phyloP scores from a whole-genome alignment of 768 basidiomycete species.

The Lactifluus volemus region DNA sequence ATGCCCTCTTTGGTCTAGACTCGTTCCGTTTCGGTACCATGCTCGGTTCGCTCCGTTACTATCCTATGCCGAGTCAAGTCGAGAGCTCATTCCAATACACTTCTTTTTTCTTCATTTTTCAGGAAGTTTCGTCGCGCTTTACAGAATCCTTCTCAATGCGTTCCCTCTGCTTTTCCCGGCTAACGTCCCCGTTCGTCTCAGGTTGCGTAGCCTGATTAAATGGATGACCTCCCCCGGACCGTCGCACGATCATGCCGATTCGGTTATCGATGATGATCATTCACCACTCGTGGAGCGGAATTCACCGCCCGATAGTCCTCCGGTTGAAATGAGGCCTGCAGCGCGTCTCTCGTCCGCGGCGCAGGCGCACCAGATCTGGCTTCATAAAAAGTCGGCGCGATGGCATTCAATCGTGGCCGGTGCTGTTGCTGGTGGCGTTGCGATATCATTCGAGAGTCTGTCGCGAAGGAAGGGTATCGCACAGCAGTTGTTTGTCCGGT shows the following conservation, averaged over 20 bases:
- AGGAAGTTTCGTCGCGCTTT: conserved; percentile 72
- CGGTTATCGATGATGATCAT: conserved; percentile 19
- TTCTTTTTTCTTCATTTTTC: background rate
- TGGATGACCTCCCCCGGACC: background rate
- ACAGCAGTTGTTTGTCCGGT: conserved; percentile 88
- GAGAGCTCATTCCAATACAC: no score
- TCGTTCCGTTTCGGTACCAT: conserved; percentile 80
- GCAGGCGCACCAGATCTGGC: conserved; percentile 52
- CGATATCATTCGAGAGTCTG: conserved; percentile 70
- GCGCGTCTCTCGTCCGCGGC: conserved; percentile 54
- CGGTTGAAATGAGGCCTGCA: conserved; percentile 22
- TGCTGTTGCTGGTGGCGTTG: conserved; percentile 59
- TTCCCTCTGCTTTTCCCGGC: conserved; percentile 59
- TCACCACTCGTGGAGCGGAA: conserved; percentile 9
- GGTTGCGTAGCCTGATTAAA: conserved; percentile 4
- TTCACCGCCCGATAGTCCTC: conserved; percentile 10
- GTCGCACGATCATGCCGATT: conserved; percentile 1
- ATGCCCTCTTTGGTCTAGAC: conserved; percentile 78
- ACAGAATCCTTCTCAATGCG: conserved; percentile 71
- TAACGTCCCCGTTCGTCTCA: conserved; percentile 20
- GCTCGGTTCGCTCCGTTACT: conserved; percentile 45
- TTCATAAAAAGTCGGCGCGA: conserved; percentile 55
- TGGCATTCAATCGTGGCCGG: conserved; percentile 84
- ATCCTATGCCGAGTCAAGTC: background rate
- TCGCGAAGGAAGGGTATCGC: conserved; percentile 58